phyloP scores from a whole-genome alignment of 139 green algal genomes.

The Mesostigma viride region DNA sequence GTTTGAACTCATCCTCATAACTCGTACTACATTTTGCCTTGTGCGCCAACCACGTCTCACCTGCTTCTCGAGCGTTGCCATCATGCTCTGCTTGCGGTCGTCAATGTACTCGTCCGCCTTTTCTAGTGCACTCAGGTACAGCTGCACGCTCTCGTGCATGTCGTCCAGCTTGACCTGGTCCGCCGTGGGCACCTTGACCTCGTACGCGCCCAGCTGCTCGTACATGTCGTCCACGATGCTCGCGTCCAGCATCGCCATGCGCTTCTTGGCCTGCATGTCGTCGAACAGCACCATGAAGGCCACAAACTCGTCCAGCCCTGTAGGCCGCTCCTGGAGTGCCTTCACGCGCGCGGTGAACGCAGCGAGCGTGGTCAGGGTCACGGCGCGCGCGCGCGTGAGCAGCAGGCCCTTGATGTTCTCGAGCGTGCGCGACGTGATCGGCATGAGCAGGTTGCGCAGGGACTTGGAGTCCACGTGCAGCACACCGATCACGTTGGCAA shows the following conservation, averaged over 20 bases:
- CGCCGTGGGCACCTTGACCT: constrained; percentile 28
- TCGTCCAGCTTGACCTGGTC: constrained; percentile 60
- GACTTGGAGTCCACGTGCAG: constrained; percentile 28
- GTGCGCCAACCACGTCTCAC: too few relatives aligned
- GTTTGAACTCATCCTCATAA: too few relatives aligned
- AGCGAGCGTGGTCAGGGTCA: constrained; percentile 8
- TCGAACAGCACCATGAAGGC: constrained; percentile 20
- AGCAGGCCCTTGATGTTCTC: constrained; percentile 31
- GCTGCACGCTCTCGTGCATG: constrained; percentile 43
- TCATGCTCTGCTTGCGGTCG: constrained; percentile 50
- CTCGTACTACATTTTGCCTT: too few relatives aligned
- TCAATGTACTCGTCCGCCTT: constrained; percentile 55
- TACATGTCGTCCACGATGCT: constrained; percentile 40
- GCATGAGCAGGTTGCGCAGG: constrained; percentile 21
- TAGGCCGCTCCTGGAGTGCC: constrained; percentile 6
- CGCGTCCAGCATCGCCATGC: constrained; percentile 1
- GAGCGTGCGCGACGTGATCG: constrained; percentile 19
- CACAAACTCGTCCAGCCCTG: constrained; percentile 16
- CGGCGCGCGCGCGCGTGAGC: constrained; percentile 17
- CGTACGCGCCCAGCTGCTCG: constrained; percentile 30
- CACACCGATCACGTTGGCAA: constrained; percentile 17
- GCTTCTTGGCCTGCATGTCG: constrained; percentile 7
- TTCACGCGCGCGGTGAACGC: constrained; percentile 19
- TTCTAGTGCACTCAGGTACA: constrained; percentile 42
- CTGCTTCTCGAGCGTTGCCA: constrained; percentile 38